A percentile compares a stretch with the other conserved stretches of the same genome.
These are phyloP conservation scores for Golubevia sp. DNA, from an alignment of 1,284 basidiomycete species.

Conservation along the genomic window DNA sequence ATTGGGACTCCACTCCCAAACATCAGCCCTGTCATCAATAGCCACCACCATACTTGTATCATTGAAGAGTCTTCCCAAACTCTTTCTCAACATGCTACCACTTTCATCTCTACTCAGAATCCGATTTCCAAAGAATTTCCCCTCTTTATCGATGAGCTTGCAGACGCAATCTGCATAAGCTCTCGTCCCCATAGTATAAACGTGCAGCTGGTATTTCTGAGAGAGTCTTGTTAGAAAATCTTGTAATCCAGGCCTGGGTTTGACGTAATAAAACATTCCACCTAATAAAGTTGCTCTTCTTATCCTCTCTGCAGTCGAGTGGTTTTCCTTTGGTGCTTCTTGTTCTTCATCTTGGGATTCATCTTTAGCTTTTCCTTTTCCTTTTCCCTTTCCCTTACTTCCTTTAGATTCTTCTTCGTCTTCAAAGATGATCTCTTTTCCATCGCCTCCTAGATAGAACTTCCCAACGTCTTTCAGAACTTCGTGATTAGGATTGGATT, in stretches of 20 bases:
- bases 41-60: conserved; percentile 61
- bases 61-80: conserved; percentile 50
- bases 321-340: not conserved
- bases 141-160: conserved; percentile 54
- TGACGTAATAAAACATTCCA: conserved; percentile 60
- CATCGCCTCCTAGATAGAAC: conserved; percentile 53
- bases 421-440: conserved; percentile 16
- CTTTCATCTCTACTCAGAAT: conserved; percentile 57
- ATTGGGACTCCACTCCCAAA: conserved; percentile 57
- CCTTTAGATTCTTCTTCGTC: not conserved
- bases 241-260: conserved; percentile 42
- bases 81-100: conserved; percentile 50
- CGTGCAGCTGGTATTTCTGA: conserved; percentile 50
- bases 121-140: conserved; percentile 47
- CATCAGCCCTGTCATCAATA: conserved; percentile 59
- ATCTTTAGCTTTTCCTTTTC: not conserved
- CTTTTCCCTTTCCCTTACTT: not conserved
- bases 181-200: conserved; percentile 60
- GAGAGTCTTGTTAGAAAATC: conserved; percentile 36
- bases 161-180: conserved; percentile 61
- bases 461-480: conserved; percentile 48
- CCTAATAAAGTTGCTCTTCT: conserved; percentile 12
- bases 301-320: not conserved
- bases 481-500: conserved; percentile 44
- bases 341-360: not conserved